Conservation (phyloP, 2,329 filamentous ascomycete species). For the Penicillium sp. region DNA sequence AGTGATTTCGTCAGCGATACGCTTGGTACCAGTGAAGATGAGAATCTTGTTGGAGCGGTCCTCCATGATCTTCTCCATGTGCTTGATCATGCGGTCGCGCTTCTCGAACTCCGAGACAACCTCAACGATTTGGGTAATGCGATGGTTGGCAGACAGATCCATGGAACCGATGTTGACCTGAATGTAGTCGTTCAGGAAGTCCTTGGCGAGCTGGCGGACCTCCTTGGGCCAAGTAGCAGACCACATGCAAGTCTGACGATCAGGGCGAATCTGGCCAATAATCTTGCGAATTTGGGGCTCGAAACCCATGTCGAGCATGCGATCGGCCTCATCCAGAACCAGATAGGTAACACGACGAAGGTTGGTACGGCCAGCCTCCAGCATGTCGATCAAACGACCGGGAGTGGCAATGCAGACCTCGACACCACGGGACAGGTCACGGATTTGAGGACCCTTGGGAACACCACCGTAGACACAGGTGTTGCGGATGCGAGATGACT, state of each 20-base stretch:
- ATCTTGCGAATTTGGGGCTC: conserved; percentile 99
- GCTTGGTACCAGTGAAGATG: conserved; percentile 84
- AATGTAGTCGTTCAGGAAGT: conserved; percentile 94
- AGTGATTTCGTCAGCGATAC: conserved; percentile 96
- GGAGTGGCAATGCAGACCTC: conserved; percentile 99
- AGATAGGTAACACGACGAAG: conserved; percentile 96
- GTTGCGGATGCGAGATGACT: conserved; percentile 96
- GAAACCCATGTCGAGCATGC: conserved; percentile 99
- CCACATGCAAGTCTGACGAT: conserved; percentile 99
- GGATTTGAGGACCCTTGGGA: conserved; percentile 94
- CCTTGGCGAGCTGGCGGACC: conserved; percentile 84
- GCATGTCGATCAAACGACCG: conserved; percentile 96
- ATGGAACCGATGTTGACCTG: conserved; percentile 98
- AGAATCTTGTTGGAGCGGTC: conserved; percentile 93
- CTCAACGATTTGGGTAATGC: conserved; percentile 97
- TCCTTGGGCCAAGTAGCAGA: conserved; percentile 99
- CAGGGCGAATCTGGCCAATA: conserved; percentile 93
- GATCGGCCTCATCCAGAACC: conserved; percentile 97
- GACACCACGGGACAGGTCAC: conserved; percentile 90
- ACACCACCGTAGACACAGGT: conserved; percentile 99
- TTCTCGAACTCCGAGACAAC: conserved; percentile 97
- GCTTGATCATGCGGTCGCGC: conserved; percentile 95
- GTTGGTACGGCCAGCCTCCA: conserved; percentile 97
- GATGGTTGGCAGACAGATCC: conserved; percentile 94
- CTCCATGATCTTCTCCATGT: conserved; percentile 97